Conservation (phyloP, 257 asterid species). For the Gynochthodes officinalis region DNA sequence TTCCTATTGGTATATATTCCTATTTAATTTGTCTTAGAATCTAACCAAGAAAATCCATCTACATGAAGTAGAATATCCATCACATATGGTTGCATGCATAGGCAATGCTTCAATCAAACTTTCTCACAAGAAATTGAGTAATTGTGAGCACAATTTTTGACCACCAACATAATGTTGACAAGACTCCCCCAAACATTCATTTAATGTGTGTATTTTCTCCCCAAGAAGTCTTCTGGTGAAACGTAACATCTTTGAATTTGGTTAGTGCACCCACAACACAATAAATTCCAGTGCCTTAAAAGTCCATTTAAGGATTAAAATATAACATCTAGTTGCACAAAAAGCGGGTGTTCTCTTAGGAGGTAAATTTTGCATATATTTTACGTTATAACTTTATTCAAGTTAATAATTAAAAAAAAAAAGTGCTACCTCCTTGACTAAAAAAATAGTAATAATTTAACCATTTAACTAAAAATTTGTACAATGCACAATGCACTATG, state of each 20-base stretch:
- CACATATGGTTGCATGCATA: no score
- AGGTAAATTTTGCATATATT: no score
- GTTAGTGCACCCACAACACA: neutral
- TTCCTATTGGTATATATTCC: no score
- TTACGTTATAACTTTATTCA: neutral
- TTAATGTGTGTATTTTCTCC: neutral
- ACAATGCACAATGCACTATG: no score
- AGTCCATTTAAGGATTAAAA: neutral
- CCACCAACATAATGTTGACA: neutral
- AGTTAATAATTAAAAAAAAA: no score
- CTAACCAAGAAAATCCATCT: no score
- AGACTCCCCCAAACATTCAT: neutral
- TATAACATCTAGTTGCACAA: neutral
- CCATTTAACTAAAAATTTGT: no score
- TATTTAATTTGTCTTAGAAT: no score
- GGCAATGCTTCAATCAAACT: neutral
- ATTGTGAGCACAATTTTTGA: neutral
- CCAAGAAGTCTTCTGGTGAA: neutral
- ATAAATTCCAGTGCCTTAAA: neutral
- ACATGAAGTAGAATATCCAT: no score
- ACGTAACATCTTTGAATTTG: slow-evolving; percentile 5
- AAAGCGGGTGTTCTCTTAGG: neutral
- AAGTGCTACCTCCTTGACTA: no score
- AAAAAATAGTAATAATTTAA: no score
- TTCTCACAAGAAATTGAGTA: neutral